A percentile compares a stretch with the other conserved stretches of the same genome.
Conservation (phyloP, 495 filamentous ascomycete species). For the Clohesyomyces aquaticus region DNA sequence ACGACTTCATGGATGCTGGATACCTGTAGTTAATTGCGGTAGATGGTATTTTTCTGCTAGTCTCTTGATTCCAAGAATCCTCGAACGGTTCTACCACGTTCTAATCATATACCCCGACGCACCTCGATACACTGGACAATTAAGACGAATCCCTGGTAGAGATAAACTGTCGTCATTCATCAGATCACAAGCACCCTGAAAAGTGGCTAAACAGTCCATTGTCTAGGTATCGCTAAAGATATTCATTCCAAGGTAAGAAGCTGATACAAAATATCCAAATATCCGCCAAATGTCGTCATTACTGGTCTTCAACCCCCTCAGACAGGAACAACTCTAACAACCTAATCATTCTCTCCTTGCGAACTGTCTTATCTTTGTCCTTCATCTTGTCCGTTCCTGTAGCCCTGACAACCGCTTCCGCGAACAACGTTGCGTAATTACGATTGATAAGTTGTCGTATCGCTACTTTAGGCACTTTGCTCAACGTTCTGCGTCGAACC, state of each 20-base stretch:
- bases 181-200: no score
- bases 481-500: slow-evolving; percentile 37
- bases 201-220: background rate
- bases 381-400: slow-evolving; percentile 18
- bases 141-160: no score
- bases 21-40: no score
- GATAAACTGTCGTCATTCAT: no score
- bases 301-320: slow-evolving; percentile 1
- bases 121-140: no score
- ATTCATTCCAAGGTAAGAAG: background rate
- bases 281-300: slow-evolving; percentile 1
- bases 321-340: slow-evolving; percentile 40
- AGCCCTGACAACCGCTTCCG: slow-evolving; percentile 33
- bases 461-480: slow-evolving; percentile 40
- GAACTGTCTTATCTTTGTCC: slow-evolving; percentile 34
- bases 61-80: no score
- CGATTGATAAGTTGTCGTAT: slow-evolving; percentile 38
- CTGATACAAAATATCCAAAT: background rate
- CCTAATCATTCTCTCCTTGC: slow-evolving; percentile 35
- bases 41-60: no score
- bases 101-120: no score
- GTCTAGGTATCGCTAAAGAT: background rate
- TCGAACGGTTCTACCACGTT: no score
- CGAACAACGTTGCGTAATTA: slow-evolving; percentile 41
- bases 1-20: no score